Conservation (phyloP, 441 rosid genomes). For the Erodium moschatum region DNA sequence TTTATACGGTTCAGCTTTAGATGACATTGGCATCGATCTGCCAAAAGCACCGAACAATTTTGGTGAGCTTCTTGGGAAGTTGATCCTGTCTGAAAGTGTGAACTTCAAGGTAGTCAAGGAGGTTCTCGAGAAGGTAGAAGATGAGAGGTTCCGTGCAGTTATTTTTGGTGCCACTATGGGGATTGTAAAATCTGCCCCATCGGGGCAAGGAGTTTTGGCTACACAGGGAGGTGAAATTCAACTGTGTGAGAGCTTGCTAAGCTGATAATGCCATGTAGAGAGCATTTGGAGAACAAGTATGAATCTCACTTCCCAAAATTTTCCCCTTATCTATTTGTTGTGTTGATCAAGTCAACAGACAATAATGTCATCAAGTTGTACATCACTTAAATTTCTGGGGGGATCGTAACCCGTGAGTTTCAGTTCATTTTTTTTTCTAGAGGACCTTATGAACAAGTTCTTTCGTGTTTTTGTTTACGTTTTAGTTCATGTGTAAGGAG, state of each 20-base stretch:
- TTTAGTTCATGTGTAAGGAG: background rate
- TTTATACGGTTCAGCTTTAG: constrained; percentile 57
- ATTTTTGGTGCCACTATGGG: constrained; percentile 47
- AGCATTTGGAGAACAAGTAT: too few relatives aligned
- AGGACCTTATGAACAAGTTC: background rate
- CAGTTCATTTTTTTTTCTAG: too few relatives aligned
- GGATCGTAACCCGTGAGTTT: background rate
- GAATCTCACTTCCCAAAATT: background rate
- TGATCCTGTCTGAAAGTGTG: constrained; percentile 39
- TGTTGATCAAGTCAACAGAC: background rate
- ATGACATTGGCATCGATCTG: constrained; percentile 72
- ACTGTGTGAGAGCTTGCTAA: constrained; percentile 40
- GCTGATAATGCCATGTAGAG: too few relatives aligned
- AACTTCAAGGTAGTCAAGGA: constrained; percentile 50
- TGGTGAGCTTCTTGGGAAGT: constrained; percentile 64
- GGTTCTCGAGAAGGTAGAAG: constrained; percentile 58
- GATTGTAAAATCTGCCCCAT: constrained; percentile 29
- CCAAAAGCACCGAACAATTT: constrained; percentile 73
- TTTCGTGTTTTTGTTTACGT: background rate
- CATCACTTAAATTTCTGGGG: background rate
- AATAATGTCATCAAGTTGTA: background rate
- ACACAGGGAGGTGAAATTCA: constrained; percentile 52
- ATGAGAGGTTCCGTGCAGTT: constrained; percentile 41
- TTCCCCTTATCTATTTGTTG: background rate
- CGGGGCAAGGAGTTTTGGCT: constrained; percentile 36